phyloP scores from a whole-genome alignment of 2,329 filamentous ascomycete genomes.

The Fusarium odoratissimum region DNA sequence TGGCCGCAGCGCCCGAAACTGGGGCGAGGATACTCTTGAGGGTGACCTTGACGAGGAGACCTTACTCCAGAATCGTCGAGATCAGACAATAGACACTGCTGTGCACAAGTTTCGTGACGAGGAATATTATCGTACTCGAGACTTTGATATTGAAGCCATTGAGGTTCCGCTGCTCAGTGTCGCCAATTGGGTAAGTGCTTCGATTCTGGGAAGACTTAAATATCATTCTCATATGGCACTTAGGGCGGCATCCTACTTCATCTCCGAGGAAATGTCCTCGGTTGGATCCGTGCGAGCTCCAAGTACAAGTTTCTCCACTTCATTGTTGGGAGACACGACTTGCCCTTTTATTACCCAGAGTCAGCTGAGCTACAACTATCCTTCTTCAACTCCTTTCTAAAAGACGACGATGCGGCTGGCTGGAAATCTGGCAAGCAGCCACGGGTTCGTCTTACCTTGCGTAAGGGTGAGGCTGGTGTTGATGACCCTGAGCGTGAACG shows the following conservation, averaged over 20 bases:
- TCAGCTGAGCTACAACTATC: constrained; percentile 74
- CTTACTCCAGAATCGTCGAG: constrained; percentile 58
- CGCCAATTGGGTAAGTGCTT: constrained; percentile 73
- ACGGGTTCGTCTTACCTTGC: constrained; percentile 68
- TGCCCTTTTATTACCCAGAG: constrained; percentile 77
- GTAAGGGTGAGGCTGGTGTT: constrained; percentile 74
- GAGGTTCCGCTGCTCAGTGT: constrained; percentile 74
- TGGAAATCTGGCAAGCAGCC: constrained; percentile 68
- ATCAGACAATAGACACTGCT: constrained; percentile 60
- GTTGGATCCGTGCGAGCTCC: constrained; percentile 71
- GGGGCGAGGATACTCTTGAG: constrained; percentile 67
- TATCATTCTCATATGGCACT: not conserved
- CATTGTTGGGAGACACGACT: constrained; percentile 76
- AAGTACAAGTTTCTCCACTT: constrained; percentile 75
- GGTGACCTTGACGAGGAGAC: constrained; percentile 66
- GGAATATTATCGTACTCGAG: constrained; percentile 71
- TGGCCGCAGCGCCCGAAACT: constrained; percentile 60
- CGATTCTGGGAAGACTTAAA: not conserved
- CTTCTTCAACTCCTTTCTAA: constrained; percentile 78
- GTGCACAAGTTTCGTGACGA: constrained; percentile 70
- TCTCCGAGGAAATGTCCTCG: constrained; percentile 76
- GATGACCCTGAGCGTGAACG: constrained; percentile 72
- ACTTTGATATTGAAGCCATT: constrained; percentile 73
- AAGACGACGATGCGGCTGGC: constrained; percentile 70
- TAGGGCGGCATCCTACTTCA: constrained; percentile 67